These are phyloP conservation scores for Sugiyamaella marilandica DNA, from an alignment of 805 yeast species.

Conservation along the genomic window DNA sequence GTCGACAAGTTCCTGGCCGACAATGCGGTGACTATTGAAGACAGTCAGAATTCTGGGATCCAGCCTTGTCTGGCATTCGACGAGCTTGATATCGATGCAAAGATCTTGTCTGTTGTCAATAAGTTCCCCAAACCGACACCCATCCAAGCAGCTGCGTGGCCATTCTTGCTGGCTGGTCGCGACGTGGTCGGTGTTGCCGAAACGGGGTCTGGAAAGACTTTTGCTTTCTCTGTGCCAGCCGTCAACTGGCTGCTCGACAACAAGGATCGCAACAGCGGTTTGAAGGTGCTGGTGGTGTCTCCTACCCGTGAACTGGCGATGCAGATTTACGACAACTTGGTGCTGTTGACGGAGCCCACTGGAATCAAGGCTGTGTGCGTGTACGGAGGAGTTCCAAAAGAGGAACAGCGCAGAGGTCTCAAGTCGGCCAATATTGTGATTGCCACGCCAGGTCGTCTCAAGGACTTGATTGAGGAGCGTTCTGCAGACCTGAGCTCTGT, in stretches of 20 bases:
- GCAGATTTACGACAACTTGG: slow-evolving; percentile 83
- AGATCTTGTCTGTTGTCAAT: slow-evolving; percentile 53
- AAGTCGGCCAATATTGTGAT: slow-evolving; percentile 69
- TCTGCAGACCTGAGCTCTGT: slow-evolving; percentile 63
- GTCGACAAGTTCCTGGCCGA: slow-evolving; percentile 57
- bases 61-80: slow-evolving; percentile 69
- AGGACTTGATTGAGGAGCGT: slow-evolving; percentile 87
- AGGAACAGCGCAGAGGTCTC: slow-evolving; percentile 74
- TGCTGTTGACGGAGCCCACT: slow-evolving; percentile 53
- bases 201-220: slow-evolving; percentile 96
- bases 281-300: slow-evolving; percentile 78
- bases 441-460: slow-evolving; percentile 97
- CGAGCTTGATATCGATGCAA: slow-evolving; percentile 51
- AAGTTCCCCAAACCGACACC: slow-evolving; percentile 91
- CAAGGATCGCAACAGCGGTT: slow-evolving; percentile 37
- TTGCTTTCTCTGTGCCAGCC: slow-evolving; percentile 98
- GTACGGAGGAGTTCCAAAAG: slow-evolving; percentile 97
- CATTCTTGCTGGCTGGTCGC: slow-evolving; percentile 66
- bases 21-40: slow-evolving; percentile 79
- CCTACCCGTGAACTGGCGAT: slow-evolving; percentile 98
- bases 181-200: slow-evolving; percentile 98
- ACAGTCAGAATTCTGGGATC: slow-evolving; percentile 47
- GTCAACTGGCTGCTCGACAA: slow-evolving; percentile 57
- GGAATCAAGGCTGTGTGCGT: slow-evolving; percentile 73
- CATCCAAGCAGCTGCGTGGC: slow-evolving; percentile 94